Evolutionary conservation across 78 protist genomes (phyloP).

Genomic region (Fonticula alba): DNA sequence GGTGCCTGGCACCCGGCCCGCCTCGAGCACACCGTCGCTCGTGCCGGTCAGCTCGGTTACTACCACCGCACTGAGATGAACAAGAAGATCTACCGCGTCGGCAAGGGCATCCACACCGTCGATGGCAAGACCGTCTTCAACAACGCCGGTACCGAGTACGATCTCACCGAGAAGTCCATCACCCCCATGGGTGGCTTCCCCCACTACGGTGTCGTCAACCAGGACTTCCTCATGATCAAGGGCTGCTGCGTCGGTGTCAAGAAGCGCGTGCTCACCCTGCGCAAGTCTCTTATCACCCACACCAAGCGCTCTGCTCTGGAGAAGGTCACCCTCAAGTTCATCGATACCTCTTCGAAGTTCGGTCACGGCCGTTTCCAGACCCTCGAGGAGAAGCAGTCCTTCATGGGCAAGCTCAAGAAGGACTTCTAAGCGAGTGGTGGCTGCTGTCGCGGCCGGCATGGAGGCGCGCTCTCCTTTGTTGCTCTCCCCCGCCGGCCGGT

Average conservation of each 20-base stretch:
- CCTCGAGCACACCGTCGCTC: slow-evolving; percentile 90
- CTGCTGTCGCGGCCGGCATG: no score
- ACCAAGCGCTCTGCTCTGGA: slow-evolving; percentile 65
- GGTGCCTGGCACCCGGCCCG: slow-evolving; percentile 99
- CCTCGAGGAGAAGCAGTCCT: slow-evolving; percentile 69
- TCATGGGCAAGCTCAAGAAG: slow-evolving; percentile 64
- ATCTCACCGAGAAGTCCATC: slow-evolving; percentile 93
- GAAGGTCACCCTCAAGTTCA: slow-evolving; percentile 89
- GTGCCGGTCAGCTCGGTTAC: slow-evolving; percentile 99
- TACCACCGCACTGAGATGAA: slow-evolving; percentile 95
- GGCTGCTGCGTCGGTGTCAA: slow-evolving; percentile 69
- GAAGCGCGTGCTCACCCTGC: slow-evolving; percentile 90
- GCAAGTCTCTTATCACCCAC: slow-evolving; percentile 70
- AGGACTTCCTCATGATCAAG: slow-evolving; percentile 89
- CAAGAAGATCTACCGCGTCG: slow-evolving; percentile 98
- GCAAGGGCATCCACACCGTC: slow-evolving; percentile 20
- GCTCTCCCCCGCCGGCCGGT: no score
- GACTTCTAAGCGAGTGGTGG: no score
- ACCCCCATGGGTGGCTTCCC: slow-evolving; percentile 99
- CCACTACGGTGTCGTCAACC: slow-evolving; percentile 88
- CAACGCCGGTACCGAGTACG: slow-evolving; percentile 90
- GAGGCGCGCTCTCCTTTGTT: no score
- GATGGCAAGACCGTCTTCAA: slow-evolving; percentile 32
- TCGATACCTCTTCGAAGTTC: slow-evolving; percentile 96
- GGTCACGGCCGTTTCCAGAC: slow-evolving; percentile 99